phyloP scores from a whole-genome alignment of 2,329 filamentous ascomycete genomes.

The Lecanicillium sp. region DNA sequence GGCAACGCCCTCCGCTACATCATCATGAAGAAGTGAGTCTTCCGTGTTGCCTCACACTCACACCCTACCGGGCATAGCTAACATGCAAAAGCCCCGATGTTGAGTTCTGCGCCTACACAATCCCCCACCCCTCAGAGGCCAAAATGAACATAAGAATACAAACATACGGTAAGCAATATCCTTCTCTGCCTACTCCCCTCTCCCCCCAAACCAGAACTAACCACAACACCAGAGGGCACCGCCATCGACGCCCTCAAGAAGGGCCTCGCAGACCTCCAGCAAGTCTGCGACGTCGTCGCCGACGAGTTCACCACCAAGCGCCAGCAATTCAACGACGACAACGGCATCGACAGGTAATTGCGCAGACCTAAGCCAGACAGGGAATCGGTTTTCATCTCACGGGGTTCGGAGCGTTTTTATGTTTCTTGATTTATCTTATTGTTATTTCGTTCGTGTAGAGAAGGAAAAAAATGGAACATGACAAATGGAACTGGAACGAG shows the following conservation, averaged over 20 bases:
- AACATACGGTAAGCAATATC: slow-evolving; percentile 69
- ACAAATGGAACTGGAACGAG: slow-evolving; percentile 4
- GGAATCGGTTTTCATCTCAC: not conserved
- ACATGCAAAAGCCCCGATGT: slow-evolving; percentile 67
- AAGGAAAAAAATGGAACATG: not conserved
- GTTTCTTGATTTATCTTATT: not conserved
- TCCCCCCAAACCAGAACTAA: not conserved
- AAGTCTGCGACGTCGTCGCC: slow-evolving; percentile 88
- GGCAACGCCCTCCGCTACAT: slow-evolving; percentile 92
- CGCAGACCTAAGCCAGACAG: not conserved
- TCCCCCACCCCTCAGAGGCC: slow-evolving; percentile 89
- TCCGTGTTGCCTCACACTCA: slow-evolving; percentile 14
- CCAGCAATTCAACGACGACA: slow-evolving; percentile 29
- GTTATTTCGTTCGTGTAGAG: not conserved
- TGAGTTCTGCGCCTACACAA: slow-evolving; percentile 97
- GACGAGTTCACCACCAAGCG: slow-evolving; percentile 72
- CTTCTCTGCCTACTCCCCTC: slow-evolving; percentile 9
- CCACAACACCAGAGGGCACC: slow-evolving; percentile 55
- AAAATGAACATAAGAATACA: slow-evolving; percentile 98
- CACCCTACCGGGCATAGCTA: not conserved
- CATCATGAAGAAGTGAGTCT: slow-evolving; percentile 92
- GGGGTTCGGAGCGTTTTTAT: slow-evolving; percentile 4
- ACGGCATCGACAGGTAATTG: slow-evolving; percentile 29
- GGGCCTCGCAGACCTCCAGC: slow-evolving; percentile 80
- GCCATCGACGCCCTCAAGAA: slow-evolving; percentile 86